Base-by-base conservation (phyloP, 1,284 basidiomycete genomes). In the Cryptococcus amylolentus region DNA sequence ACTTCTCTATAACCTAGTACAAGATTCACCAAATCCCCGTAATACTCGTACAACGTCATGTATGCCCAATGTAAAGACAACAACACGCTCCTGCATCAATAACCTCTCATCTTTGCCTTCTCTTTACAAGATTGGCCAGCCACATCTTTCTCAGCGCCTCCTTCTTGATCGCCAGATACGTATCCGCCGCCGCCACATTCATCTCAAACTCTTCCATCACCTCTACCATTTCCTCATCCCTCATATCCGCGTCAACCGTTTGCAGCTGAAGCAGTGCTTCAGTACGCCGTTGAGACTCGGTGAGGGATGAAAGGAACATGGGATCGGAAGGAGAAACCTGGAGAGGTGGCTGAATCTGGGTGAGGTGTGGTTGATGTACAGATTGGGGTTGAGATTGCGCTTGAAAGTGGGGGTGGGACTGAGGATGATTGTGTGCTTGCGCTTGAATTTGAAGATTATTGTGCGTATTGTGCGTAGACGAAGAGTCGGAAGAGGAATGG, bases 31-130 rank as follows among this genome's bases (percentile, higher is more conserved):
- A 35, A 5, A 35, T 35, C 7, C 10, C 31, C 31, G 31, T 35
- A 10, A 35, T 35, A 35, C 31, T 7, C 31, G 31, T 35, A 35
- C 31, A 35, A 4, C 31, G 31, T 35, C 3, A 35, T 35, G 31
- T 35, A 6, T 35, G 31, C 10, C 31, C 2, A 35, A 35, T 35
- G 31, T 35, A 35, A 35, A 35, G 31, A 35, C 31, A 35, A 35
- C 31, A 35, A 35, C 31, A 35, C 31, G 3, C 31, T 10, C 31
- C 31, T 35, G 10, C 6, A 35, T 1, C 31, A 35, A 6, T 7
- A 35, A 6, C 10, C 95, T 45, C 18, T 41, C 39, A 55, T n/a
- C 23, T 20, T 18, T 51, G 56, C 49, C 64, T 49, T 38, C 64
- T 31, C 53, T 65, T 60, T 8, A 68, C 48, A 16, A 71, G 42